Percentiles rank a stretch among this genome's conserved stretches.
Evolutionary conservation across 2,329 filamentous ascomycete genomes (phyloP).

Genomic region (Alternaria viburni): DNA sequence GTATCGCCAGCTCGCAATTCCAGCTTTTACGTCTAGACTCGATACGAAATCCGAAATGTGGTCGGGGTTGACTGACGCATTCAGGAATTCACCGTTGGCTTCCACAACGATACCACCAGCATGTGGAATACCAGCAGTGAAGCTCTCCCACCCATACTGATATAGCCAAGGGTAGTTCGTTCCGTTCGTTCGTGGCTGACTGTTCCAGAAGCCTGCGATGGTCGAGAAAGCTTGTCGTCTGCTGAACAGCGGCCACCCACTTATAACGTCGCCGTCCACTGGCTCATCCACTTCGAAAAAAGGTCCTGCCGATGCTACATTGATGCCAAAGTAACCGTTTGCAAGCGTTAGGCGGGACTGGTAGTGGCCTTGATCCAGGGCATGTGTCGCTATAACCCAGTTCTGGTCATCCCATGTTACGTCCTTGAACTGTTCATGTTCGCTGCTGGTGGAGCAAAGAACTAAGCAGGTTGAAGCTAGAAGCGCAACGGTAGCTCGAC

Average conservation of each 20-base stretch:
- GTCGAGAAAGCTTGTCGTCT: slow-evolving; percentile 70
- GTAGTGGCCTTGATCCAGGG: slow-evolving; percentile 64
- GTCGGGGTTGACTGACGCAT: slow-evolving; percentile 64
- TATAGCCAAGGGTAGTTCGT: slow-evolving; percentile 72
- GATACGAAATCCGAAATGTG: slow-evolving; percentile 68
- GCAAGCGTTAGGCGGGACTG: slow-evolving; percentile 61
- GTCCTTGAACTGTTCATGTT: slow-evolving; percentile 39
- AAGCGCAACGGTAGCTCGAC: slow-evolving; percentile 12
- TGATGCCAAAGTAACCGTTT: slow-evolving; percentile 71
- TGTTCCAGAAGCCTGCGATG: slow-evolving; percentile 70
- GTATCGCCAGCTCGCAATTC: slow-evolving; percentile 68
- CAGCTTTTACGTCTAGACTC: slow-evolving; percentile 67
- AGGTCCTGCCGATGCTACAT: slow-evolving; percentile 66
- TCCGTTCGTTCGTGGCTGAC: slow-evolving; percentile 63
- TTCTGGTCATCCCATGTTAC: slow-evolving; percentile 66
- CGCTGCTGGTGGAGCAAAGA: slow-evolving; percentile 21
- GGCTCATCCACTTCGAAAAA: slow-evolving; percentile 65
- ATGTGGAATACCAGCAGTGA: slow-evolving; percentile 74
- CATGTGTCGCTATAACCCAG: slow-evolving; percentile 62
- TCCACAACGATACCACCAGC: slow-evolving; percentile 67
- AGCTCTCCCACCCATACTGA: slow-evolving; percentile 73
- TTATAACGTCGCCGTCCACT: slow-evolving; percentile 61
- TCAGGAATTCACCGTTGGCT: slow-evolving; percentile 61
- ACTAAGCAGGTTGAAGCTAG: slow-evolving; percentile 15
- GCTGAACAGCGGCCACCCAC: slow-evolving; percentile 72